phyloP scores from a whole-genome alignment of 495 filamentous ascomycete genomes.

The Tuber magnatum region DNA sequence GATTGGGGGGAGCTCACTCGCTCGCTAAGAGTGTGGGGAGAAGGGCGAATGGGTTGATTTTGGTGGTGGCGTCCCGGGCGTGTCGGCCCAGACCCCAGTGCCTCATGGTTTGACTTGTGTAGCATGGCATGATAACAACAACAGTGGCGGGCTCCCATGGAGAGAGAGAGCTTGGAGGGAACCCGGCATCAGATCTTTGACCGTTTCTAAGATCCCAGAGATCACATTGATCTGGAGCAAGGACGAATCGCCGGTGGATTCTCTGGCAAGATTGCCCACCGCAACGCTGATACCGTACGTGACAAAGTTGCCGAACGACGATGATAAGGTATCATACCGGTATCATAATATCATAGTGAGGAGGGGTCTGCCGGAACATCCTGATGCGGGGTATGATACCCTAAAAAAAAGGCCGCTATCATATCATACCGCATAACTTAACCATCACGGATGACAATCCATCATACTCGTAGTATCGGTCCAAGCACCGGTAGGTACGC shows the following conservation, averaged over 20 bases:
- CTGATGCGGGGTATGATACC: not conserved
- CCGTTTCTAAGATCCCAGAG: not conserved
- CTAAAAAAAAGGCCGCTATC: not conserved
- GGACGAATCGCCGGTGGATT: not conserved
- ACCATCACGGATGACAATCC: not conserved
- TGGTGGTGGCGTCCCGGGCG: conserved; percentile 11
- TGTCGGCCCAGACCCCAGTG: conserved; percentile 2
- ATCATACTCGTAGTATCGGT: too few relatives aligned
- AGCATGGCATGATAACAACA: conserved; percentile 2
- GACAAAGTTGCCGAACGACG: not conserved
- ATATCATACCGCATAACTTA: too few relatives aligned
- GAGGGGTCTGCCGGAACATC: not conserved
- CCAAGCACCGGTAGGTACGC: not conserved
- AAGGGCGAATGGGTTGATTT: conserved; percentile 16
- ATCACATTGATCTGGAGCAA: not conserved
- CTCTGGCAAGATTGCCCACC: not conserved
- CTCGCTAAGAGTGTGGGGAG: conserved; percentile 5
- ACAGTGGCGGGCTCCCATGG: not conserved
- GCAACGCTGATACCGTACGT: not conserved
- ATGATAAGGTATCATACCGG: not conserved
- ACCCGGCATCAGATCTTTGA: not conserved
- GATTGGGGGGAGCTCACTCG: conserved; percentile 6
- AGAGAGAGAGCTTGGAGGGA: not conserved
- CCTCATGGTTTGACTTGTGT: conserved; percentile 20
- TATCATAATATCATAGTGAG: too few relatives aligned